Evolutionary conservation across 129 eudicot species (phyloP).

Genomic region (Flaveria linearis): DNA sequence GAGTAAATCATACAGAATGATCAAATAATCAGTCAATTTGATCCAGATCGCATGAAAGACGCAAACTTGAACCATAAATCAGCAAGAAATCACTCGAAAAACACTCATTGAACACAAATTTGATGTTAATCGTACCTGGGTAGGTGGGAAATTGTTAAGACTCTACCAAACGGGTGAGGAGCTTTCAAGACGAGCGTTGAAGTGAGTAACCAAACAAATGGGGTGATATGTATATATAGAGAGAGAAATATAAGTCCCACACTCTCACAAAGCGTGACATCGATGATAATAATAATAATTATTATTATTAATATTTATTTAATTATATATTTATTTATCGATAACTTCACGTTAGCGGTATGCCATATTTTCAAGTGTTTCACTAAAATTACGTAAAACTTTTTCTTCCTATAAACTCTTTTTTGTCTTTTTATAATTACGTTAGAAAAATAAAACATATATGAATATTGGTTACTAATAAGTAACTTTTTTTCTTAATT

Average conservation of each 20-base stretch:
- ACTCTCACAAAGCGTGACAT: not conserved
- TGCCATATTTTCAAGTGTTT: too few relatives aligned
- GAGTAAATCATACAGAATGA: slow-evolving; percentile 10
- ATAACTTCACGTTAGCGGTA: too few relatives aligned
- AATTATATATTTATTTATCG: too few relatives aligned
- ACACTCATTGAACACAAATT: not conserved
- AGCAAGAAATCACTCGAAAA: not conserved
- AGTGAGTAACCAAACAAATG: slow-evolving; percentile 14
- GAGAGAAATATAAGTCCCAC: not conserved
- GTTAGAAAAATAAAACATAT: too few relatives aligned
- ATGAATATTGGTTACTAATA: too few relatives aligned
- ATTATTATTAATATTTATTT: too few relatives aligned
- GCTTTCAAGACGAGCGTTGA: slow-evolving; percentile 1
- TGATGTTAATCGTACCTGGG: slow-evolving; percentile 20
- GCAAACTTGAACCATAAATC: slow-evolving; percentile 8
- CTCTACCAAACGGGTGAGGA: slow-evolving; percentile 15
- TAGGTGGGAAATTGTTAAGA: slow-evolving; percentile 18
- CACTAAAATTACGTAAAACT: too few relatives aligned
- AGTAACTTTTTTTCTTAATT: too few relatives aligned
- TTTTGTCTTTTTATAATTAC: too few relatives aligned
- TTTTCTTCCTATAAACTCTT: too few relatives aligned
- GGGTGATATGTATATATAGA: slow-evolving; percentile 6
- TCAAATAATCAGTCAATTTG: not conserved
- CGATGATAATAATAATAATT: not conserved
- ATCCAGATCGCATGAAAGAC: slow-evolving; percentile 13